A percentile compares a stretch with the other conserved stretches of the same genome.
phyloP scores from a whole-genome alignment of 176 grass and related monocot species.

The Musa schizocarpa region DNA sequence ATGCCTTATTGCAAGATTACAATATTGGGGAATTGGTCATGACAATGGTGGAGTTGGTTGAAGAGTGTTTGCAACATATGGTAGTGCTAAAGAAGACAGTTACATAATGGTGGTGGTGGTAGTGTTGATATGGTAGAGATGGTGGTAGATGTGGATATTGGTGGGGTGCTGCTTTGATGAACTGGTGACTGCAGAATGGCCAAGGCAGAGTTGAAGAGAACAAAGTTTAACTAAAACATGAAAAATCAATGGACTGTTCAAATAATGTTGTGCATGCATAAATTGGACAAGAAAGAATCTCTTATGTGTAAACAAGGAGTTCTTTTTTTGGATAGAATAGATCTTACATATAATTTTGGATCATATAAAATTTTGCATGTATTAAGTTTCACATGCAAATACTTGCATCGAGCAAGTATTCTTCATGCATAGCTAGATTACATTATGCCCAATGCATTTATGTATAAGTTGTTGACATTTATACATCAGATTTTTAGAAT shows the following conservation, averaged over 20 bases:
- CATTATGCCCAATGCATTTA: neutral
- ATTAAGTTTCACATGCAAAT: too few relatives aligned
- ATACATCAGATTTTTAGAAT: neutral
- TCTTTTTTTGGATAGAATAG: neutral
- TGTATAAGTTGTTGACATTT: neutral
- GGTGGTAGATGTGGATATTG: neutral
- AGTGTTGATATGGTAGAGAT: neutral
- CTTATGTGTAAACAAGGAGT: neutral
- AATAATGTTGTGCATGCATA: too few relatives aligned
- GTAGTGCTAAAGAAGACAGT: too few relatives aligned
- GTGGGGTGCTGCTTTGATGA: neutral
- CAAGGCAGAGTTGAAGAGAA: neutral
- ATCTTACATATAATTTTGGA: neutral
- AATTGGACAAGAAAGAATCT: too few relatives aligned
- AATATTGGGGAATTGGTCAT: too few relatives aligned
- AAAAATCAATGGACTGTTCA: too few relatives aligned
- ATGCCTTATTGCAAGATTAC: too few relatives aligned
- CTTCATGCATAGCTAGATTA: neutral
- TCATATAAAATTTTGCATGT: too few relatives aligned
- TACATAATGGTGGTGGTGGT: too few relatives aligned
- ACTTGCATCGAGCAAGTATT: neutral
- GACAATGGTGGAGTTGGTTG: too few relatives aligned
- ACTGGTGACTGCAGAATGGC: neutral
- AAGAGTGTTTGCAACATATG: too few relatives aligned
- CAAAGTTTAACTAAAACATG: neutral